Conservation (phyloP, 169 alveolate genomes). For the Cryptosporidium baileyi region DNA sequence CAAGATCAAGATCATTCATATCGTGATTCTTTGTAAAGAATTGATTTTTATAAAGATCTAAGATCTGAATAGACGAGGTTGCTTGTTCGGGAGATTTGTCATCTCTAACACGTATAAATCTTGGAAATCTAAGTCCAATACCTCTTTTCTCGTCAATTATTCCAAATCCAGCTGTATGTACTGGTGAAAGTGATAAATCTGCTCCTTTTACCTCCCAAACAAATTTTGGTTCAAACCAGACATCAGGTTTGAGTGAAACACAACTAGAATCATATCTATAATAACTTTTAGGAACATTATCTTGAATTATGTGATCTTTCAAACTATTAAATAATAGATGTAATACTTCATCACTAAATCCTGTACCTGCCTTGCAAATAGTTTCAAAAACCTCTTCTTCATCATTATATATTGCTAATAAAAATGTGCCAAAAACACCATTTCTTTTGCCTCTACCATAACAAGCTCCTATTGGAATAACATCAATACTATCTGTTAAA, state of each 20-base stretch:
- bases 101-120: constrained; percentile 93
- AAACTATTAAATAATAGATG: constrained; percentile 81
- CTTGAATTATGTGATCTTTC: constrained; percentile 82
- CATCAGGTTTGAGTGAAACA: constrained; percentile 79
- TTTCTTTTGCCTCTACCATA: constrained; percentile 93
- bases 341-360: constrained; percentile 92
- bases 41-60: constrained; percentile 84
- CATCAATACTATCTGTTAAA: constrained; percentile 96
- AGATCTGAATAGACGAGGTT: constrained; percentile 88
- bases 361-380: constrained; percentile 95
- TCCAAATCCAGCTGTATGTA: constrained; percentile 93
- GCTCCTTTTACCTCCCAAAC: constrained; percentile 98
- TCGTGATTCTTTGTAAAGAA: no score
- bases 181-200: constrained; percentile 95
- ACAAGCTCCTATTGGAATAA: constrained; percentile 98
- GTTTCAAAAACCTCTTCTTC: constrained; percentile 94
- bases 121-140: constrained; percentile 96
- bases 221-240: constrained; percentile 90
- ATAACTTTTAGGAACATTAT: constrained; percentile 71
- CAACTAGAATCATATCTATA: constrained; percentile 75
- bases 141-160: constrained; percentile 87
- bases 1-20: no score
- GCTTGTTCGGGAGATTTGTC: constrained; percentile 95
- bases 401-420: constrained; percentile 94
- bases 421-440: constrained; percentile 94